Evolutionary conservation across 1,139 yeast species (phyloP), one percentile per base, ranked within the genome.

Genomic region (Zygoascus meyerae): DNA sequence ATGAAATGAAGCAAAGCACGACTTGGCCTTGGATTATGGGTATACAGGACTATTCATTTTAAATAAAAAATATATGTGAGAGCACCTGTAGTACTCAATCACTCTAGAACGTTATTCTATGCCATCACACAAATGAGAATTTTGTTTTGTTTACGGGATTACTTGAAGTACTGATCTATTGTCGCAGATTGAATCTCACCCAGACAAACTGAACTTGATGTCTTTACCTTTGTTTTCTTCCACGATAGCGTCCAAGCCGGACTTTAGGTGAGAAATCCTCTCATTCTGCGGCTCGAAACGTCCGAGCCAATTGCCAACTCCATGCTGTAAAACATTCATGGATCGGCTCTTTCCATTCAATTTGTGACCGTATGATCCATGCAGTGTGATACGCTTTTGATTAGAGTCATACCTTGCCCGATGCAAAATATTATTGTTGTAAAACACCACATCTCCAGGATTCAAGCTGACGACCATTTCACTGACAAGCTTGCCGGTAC

Each of bases 361-460:
- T 31, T 59, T 69, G 55, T 74, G 77, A 3, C 81, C 81, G 53
- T 75, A 75, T 2, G 78, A 72, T 0, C 81, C 81, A 56, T 76
- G 81, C 32, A 76, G 61, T 1, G 81, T 77, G 47, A 75, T 64
- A 48, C 81, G 63, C 49, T 66, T 69, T 34, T 64, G 61, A 35
- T 64, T 62, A 28, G 77, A 64, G 28, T 65, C 64, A 55, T 77
- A 77, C 18, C 69, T 62, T 0, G 76, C 81, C 30, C 81, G 64
- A 60, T 77, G 81, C 45, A 77, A 66, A 45, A 77, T 76, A 53
- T 77, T 76, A 52, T 71, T 72, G 59, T 77, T 75, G 62, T 77
- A 77, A 57, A 77, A 77, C 1, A 73, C 79, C 37, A 75, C 62
- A 58, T 77, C 81, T 2, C 81, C 81, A 2, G 81, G 79, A 47